Evolutionary conservation across 2,329 filamentous ascomycete species (phyloP), one percentile per base, ranked within the genome.

Genomic region (Sarocladium brachiariae): DNA sequence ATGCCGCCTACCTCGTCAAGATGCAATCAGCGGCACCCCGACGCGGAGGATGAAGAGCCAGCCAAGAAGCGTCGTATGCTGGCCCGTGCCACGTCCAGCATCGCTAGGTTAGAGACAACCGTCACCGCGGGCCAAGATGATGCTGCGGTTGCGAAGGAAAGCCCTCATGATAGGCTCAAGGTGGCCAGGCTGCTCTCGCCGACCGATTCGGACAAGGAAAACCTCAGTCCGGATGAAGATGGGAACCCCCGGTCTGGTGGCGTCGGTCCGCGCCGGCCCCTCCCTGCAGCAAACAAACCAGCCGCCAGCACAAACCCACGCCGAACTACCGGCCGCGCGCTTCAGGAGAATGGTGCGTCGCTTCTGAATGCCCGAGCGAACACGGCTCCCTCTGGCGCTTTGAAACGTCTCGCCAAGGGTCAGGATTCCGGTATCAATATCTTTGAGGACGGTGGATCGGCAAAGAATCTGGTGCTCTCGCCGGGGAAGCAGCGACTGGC

Each of bases 151-250:
- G 21, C 35, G 27, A 60, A 65, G 9, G 56, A 56, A 30, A 51
- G 50, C 19, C 49, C 55, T 14, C 39, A 48, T 10, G 49, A 48
- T 23, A 69, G 68, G 52, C 65, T 69, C 47, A 74, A 73, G 53
- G 60, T 70, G 14, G 65, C 65, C 4, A 65, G 66, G 59, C 57
- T 71, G 39, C 60, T 67, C 10, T 71, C 67, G 21, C 63, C 66
- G 9, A 55, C 65, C 46, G 91, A 96, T 60, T 96, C 89, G 1
- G 92, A 97, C 65, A 97, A 97, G 70, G 92, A 97, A 70, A 97
- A 97, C 63, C 95, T 89, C 78, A 80, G 73, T 61, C 84, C 74
- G 1, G 74, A 72, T 55, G 73, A 74, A 55, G 72, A 74, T 37
- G 46, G 46, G 4, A 49, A 49, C 21, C 46, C 46, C 18, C 46